Conservation (phyloP, 805 yeast genomes). For the Saccharomycopsis oosterbeekiorum region DNA sequence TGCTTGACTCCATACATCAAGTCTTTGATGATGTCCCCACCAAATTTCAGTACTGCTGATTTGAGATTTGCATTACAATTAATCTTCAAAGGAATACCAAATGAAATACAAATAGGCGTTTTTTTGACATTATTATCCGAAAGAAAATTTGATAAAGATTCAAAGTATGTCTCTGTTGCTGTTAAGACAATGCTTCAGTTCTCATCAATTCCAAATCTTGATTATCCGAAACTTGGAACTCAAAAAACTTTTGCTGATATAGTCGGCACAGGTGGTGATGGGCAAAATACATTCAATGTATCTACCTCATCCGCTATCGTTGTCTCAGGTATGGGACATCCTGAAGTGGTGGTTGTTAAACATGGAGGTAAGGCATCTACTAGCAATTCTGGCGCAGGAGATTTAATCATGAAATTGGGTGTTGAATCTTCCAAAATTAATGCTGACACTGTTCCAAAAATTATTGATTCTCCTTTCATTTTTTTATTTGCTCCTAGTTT, state of each 20-base stretch:
- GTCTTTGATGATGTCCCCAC: slow-evolving; percentile 7
- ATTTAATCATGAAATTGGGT: slow-evolving; percentile 70
- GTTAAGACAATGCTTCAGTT: slow-evolving; percentile 62
- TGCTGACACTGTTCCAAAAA: slow-evolving; percentile 45
- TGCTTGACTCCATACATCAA: slow-evolving; percentile 15
- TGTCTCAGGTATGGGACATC: slow-evolving; percentile 70
- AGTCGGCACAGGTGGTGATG: slow-evolving; percentile 99
- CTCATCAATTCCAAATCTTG: slow-evolving; percentile 40
- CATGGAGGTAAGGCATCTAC: slow-evolving; percentile 98
- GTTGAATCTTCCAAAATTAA: slow-evolving; percentile 69
- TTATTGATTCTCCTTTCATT: slow-evolving; percentile 37
- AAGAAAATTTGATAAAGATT: slow-evolving; percentile 67
- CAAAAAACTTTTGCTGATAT: slow-evolving; percentile 51
- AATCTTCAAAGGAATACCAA: slow-evolving; percentile 9
- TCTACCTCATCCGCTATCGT: slow-evolving; percentile 92
- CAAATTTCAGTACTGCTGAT: slow-evolving; percentile 13
- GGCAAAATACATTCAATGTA: slow-evolving; percentile 93
- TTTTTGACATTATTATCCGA: slow-evolving; percentile 71
- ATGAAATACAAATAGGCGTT: slow-evolving; percentile 52
- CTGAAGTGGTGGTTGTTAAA: slow-evolving; percentile 58
- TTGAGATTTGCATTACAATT: slow-evolving; percentile 22
- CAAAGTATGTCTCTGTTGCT: slow-evolving; percentile 80
- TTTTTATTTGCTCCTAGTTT: slow-evolving; percentile 89
- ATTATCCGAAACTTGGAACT: slow-evolving; percentile 23
- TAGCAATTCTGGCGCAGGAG: slow-evolving; percentile 90